Evolutionary conservation across 2,329 filamentous ascomycete species (phyloP), one percentile per base, ranked within the genome.

Genomic region (Zymoseptoria passerinii): DNA sequence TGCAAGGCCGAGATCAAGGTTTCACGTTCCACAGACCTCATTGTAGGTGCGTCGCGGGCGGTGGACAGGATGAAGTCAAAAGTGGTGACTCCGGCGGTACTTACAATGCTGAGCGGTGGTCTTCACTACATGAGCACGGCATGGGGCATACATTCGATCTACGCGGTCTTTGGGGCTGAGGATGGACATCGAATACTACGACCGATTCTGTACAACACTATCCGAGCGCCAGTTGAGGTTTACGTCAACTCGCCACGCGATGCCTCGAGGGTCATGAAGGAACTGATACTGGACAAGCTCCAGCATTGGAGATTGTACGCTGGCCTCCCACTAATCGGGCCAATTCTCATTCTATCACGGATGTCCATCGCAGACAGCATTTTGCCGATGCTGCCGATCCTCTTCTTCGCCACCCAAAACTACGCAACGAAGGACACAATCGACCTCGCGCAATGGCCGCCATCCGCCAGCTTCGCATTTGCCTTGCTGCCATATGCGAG

Each of bases 1-100:
- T 99, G 94, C 81, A 94, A 95, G 72, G 82, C 85, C 1, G 81
- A 84, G 64, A 95, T 97, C 67, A 77, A 82, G 55, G 79, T 97
- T 28, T 82, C 87, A 54, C 85, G 92, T 53, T 88, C 89, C 13
- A 83, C 81, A 67, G 91, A 92, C 68, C 77, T 83, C 20, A 74
- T 94, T 20, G 84, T 97, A 28, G 82, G 87, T 55, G 67, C 86
- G 0, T 81, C 86, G 61, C 83, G 87, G 54, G 72, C 76, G 16
- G 63, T 89, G 8, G 81, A 87, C 66, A 75, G 77, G 44, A 70
- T 75, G 72, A 85, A 78, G 70, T 83, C 75, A 63, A 80, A 72
- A 35, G 77, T 90, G 9, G 78, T 87, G 20, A 72, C 92, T 4
- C 83, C 94, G 4, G 79, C 86, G 2, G 81, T 84, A 50, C 80